A percentile compares a stretch with the other conserved stretches of the same genome.
phyloP scores from a whole-genome alignment of 768 basidiomycete genomes.

The Antrodiella citrinella region DNA sequence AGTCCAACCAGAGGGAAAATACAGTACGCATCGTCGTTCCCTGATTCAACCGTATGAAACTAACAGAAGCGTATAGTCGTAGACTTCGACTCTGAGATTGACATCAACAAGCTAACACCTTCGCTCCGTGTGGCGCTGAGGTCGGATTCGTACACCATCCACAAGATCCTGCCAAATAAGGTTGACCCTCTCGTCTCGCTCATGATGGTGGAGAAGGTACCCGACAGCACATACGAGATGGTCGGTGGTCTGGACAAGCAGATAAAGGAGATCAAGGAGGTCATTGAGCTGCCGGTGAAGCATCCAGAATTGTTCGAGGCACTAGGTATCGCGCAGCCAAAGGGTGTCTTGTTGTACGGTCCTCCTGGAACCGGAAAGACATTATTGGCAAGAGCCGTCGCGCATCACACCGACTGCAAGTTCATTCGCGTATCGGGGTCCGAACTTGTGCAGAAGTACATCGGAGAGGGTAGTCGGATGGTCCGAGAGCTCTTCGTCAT shows the following conservation, averaged over 20 bases:
- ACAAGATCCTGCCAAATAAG: slow-evolving; percentile 95
- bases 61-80: slow-evolving; percentile 51
- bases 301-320: slow-evolving; percentile 96
- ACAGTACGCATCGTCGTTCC: slow-evolving; percentile 54
- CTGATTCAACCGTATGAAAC: background rate
- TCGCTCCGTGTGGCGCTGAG: slow-evolving; percentile 91
- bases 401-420: slow-evolving; percentile 95
- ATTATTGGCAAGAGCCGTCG: slow-evolving; percentile 88
- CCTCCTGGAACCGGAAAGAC: slow-evolving; percentile 98
- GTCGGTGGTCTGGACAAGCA: slow-evolving; percentile 97
- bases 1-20: slow-evolving; percentile 98
- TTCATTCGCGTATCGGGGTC: slow-evolving; percentile 94
- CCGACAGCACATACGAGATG: slow-evolving; percentile 99
- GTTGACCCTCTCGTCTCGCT: slow-evolving; percentile 96
- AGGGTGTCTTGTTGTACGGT: slow-evolving; percentile 92
- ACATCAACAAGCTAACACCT: slow-evolving; percentile 70
- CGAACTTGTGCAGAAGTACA: slow-evolving; percentile 96
- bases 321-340: slow-evolving; percentile 94
- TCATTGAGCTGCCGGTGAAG: slow-evolving; percentile 95
- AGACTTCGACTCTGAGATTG: slow-evolving; percentile 85
- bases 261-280: slow-evolving; percentile 98
- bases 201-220: slow-evolving; percentile 99
- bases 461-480: slow-evolving; percentile 95
- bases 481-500: slow-evolving; percentile 97
- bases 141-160: slow-evolving; percentile 92